Evolutionary conservation across 108 stramenopile genomes (phyloP).

Genomic region (Chaetoceros muelleri): DNA sequence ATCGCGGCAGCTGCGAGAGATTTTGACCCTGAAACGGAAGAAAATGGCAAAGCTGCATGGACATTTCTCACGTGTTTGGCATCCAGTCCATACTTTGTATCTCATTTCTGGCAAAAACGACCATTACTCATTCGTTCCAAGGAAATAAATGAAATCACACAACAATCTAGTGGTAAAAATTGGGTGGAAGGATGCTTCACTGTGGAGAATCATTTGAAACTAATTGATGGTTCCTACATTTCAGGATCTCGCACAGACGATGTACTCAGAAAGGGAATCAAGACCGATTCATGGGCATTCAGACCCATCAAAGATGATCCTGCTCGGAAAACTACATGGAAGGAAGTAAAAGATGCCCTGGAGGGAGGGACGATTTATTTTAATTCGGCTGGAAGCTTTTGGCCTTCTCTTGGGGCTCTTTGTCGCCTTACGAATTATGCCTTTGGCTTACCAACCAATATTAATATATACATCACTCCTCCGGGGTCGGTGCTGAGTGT

Average conservation of each 20-base stretch:
- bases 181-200: conserved; percentile 16
- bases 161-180: background rate
- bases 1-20: background rate
- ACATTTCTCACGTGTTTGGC: background rate
- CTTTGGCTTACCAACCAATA: background rate
- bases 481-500: conserved; percentile 37
- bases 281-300: conserved; percentile 15
- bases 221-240: conserved; percentile 10
- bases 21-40: background rate
- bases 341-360: conserved; percentile 7
- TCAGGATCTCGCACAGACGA: conserved; percentile 12
- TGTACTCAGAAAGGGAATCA: conserved; percentile 15
- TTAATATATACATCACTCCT: conserved; percentile 61
- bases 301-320: conserved; percentile 3
- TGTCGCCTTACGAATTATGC: background rate
- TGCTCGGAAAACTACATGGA: conserved; percentile 3
- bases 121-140: conserved; percentile 6
- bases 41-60: background rate
- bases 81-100: conserved; percentile 1
- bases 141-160: background rate
- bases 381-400: conserved; percentile 8
- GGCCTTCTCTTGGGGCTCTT: background rate
- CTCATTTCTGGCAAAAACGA: conserved; percentile 10
- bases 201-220: conserved; percentile 10
- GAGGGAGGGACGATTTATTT: conserved; percentile 10